These are phyloP conservation scores for Colletotrichum salicis DNA, from an alignment of 2,329 filamentous ascomycete species.

Conservation along the genomic window DNA sequence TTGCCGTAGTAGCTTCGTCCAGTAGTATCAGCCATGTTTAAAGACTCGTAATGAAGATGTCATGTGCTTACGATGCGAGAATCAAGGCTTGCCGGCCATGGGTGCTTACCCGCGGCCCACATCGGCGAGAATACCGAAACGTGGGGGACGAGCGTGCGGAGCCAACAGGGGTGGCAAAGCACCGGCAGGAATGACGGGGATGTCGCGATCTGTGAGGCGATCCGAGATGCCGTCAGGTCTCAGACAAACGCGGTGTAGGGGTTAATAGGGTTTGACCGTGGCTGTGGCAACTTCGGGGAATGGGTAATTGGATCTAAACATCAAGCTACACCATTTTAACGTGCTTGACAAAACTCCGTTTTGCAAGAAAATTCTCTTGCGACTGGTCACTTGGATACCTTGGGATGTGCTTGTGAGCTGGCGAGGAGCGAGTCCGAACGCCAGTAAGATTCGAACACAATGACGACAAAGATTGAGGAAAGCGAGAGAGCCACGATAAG, in stretches of 20 bases:
- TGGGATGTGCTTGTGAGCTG: not conserved
- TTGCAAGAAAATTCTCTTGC: not conserved
- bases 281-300: not conserved
- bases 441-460: not conserved
- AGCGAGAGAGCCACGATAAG: slow-evolving; percentile 32
- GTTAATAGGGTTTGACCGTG: not conserved
- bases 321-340: no score
- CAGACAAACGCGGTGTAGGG: not conserved
- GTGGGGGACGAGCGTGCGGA: slow-evolving; percentile 3
- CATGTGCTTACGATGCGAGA: not conserved
- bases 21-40: not conserved
- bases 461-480: slow-evolving; percentile 8
- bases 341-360: no score
- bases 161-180: not conserved
- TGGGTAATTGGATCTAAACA: not conserved
- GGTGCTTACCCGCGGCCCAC: slow-evolving; percentile 6
- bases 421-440: not conserved
- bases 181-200: slow-evolving; percentile 6
- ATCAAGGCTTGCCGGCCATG: not conserved
- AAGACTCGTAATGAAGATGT: not conserved
- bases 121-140: slow-evolving; percentile 27
- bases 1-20: not conserved
- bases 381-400: no score
- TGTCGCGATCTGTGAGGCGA: slow-evolving; percentile 16
- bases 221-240: not conserved